Conservation (phyloP, 2,329 filamentous ascomycete genomes). For the Trichoderma sp. region DNA sequence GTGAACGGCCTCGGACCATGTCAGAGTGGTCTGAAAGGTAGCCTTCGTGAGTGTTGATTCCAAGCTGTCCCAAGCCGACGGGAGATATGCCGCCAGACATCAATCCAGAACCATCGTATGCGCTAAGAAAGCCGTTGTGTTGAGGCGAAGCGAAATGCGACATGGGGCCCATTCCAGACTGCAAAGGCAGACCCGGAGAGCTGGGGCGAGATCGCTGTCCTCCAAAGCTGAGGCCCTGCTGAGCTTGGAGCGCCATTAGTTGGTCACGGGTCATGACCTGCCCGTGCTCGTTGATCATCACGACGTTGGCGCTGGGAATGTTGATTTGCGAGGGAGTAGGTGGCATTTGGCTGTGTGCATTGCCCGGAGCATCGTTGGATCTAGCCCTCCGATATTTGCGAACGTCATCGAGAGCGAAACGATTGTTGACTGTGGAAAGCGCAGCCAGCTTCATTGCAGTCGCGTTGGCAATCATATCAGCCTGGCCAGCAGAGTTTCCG, state of each 20-base stretch:
- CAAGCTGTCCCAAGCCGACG: slow-evolving; percentile 72
- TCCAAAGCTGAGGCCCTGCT: slow-evolving; percentile 61
- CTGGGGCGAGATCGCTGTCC: slow-evolving; percentile 81
- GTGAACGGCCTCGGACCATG: slow-evolving; percentile 85
- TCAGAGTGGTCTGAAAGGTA: slow-evolving; percentile 95
- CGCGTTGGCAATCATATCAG: slow-evolving; percentile 97
- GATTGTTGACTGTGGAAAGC: slow-evolving; percentile 96
- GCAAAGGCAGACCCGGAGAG: slow-evolving; percentile 85
- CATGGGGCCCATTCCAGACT: slow-evolving; percentile 63
- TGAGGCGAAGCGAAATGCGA: slow-evolving; percentile 82
- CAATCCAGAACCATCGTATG: slow-evolving; percentile 80
- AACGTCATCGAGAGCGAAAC: slow-evolving; percentile 93
- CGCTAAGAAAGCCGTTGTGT: slow-evolving; percentile 90
- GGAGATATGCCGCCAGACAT: slow-evolving; percentile 69
- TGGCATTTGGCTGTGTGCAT: slow-evolving; percentile 64
- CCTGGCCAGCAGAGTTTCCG: slow-evolving; percentile 61
- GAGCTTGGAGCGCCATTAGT: slow-evolving; percentile 76
- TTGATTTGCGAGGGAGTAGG: slow-evolving; percentile 66
- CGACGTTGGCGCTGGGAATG: slow-evolving; percentile 72
- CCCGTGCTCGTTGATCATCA: slow-evolving; percentile 94
- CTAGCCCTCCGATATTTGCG: slow-evolving; percentile 92
- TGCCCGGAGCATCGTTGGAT: slow-evolving; percentile 76
- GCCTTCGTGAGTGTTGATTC: slow-evolving; percentile 71
- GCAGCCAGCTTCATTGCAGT: slow-evolving; percentile 99
- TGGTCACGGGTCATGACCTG: slow-evolving; percentile 86